A percentile compares a stretch with the other conserved stretches of the same genome.
These are phyloP conservation scores for Coemansia sp. DNA, from an alignment of 371 early-diverging fungal species.

Conservation along the genomic window DNA sequence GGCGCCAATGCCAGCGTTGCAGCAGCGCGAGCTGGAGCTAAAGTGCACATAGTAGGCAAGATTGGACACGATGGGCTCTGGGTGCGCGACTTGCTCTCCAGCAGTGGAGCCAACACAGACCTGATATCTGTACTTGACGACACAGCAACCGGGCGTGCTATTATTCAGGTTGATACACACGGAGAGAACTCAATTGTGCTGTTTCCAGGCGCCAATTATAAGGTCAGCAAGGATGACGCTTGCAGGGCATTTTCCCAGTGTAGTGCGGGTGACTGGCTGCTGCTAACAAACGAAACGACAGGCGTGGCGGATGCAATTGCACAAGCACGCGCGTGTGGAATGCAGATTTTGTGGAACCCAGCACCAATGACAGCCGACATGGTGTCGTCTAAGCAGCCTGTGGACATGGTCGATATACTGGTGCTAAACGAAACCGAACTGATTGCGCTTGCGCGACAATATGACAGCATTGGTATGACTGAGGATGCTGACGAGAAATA, in stretches of 20 bases:
- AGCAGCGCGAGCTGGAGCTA: conserved; percentile 68
- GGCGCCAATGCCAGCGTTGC: conserved; percentile 88
- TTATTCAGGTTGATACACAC: conserved; percentile 75
- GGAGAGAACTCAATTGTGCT: conserved; percentile 88
- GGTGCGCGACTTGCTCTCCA: conserved; percentile 63
- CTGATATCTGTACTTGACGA: conserved; percentile 49
- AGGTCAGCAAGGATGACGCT: conserved; percentile 55
- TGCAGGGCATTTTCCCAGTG: conserved; percentile 49
- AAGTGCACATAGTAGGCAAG: conserved; percentile 74
- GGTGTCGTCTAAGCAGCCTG: conserved; percentile 53
- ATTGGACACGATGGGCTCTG: conserved; percentile 85
- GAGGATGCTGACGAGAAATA: neutral
- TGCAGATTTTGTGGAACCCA: conserved; percentile 80
- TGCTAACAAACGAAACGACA: conserved; percentile 87
- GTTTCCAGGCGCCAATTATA: conserved; percentile 76
- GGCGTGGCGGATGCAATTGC: conserved; percentile 66
- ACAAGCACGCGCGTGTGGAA: conserved; percentile 58
- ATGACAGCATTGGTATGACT: conserved; percentile 3
- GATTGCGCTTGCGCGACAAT: conserved; percentile 46
- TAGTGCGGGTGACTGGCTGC: conserved; percentile 62
- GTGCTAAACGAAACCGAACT: conserved; percentile 83
- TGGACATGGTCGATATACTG: conserved; percentile 70
- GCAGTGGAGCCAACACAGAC: conserved; percentile 57
- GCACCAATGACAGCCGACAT: conserved; percentile 73
- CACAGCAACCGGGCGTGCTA: conserved; percentile 78